Evolutionary conservation across 192 early-diverging fungal genomes (phyloP).

Genomic region (Backusella liffmaniae): DNA sequence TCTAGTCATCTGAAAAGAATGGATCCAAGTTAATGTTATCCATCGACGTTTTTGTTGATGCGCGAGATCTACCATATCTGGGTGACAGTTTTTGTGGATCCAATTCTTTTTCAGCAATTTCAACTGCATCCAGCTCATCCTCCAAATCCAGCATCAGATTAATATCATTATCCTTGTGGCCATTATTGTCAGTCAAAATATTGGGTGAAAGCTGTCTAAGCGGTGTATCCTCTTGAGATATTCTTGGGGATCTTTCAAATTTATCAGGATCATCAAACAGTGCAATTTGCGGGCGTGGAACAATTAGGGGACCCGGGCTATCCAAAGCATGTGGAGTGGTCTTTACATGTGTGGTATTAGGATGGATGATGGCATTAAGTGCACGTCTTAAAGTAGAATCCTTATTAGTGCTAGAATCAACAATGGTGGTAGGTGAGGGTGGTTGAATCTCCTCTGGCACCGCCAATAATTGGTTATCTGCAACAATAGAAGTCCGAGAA

Average conservation of each 20-base stretch:
- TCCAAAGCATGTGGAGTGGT: too few relatives aligned
- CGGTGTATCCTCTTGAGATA: not conserved
- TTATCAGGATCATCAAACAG: slow-evolving; percentile 12
- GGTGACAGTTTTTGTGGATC: not conserved
- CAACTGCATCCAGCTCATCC: not conserved
- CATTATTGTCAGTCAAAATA: not conserved
- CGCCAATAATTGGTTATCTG: not conserved
- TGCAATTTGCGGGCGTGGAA: not conserved
- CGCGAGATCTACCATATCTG: not conserved
- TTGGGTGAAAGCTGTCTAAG: not conserved
- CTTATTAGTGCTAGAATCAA: not conserved
- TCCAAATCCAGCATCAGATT: not conserved
- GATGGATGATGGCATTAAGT: not conserved
- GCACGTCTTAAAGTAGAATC: not conserved
- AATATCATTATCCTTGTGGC: not conserved
- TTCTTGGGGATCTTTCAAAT: not conserved
- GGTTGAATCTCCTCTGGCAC: not conserved
- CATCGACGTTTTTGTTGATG: not conserved
- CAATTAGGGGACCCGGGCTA: not conserved
- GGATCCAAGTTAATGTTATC: slow-evolving; percentile 2
- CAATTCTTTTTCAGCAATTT: not conserved
- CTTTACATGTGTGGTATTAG: not conserved
- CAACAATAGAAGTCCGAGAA: not conserved
- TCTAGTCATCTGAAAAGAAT: not conserved
- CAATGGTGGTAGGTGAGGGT: not conserved